A percentile compares a stretch with the other conserved stretches of the same genome.
phyloP scores from a whole-genome alignment of 179 eudicot species.

The Silene coronaria region DNA sequence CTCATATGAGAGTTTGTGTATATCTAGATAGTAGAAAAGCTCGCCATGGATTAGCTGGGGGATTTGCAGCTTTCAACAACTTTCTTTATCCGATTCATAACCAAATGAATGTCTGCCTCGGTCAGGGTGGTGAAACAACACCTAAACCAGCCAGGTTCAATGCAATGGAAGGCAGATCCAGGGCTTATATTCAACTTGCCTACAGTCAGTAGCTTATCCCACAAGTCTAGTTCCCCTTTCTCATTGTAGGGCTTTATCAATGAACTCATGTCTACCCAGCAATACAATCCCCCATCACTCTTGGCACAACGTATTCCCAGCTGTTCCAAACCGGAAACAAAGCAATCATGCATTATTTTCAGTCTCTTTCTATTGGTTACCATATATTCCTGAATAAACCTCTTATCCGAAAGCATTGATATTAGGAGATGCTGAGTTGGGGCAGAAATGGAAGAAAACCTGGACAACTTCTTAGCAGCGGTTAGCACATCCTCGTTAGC shows the following conservation, averaged over 20 bases:
- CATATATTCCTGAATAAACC: slow-evolving; percentile 40
- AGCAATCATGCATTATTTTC: slow-evolving; percentile 36
- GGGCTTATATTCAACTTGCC: slow-evolving; percentile 71
- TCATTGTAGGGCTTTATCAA: slow-evolving; percentile 53
- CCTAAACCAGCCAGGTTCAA: slow-evolving; percentile 94
- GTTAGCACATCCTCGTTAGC: slow-evolving; percentile 56
- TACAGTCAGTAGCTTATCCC: slow-evolving; percentile 60
- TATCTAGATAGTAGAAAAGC: neutral
- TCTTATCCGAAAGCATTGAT: slow-evolving; percentile 65
- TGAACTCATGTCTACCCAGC: slow-evolving; percentile 80
- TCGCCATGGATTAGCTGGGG: neutral
- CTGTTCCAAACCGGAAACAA: slow-evolving; percentile 53
- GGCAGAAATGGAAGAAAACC: slow-evolving; percentile 70
- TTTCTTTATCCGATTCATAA: slow-evolving; percentile 38
- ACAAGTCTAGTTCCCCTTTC: slow-evolving; percentile 76
- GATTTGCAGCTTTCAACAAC: slow-evolving; percentile 13
- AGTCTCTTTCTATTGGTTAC: slow-evolving; percentile 46
- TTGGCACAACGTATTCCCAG: slow-evolving; percentile 55
- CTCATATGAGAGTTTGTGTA: neutral
- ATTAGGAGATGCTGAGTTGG: slow-evolving; percentile 64
- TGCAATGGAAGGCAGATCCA: slow-evolving; percentile 76
- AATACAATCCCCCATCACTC: slow-evolving; percentile 68
- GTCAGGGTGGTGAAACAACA: slow-evolving; percentile 63
- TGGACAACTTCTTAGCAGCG: slow-evolving; percentile 56
- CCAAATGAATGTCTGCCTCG: slow-evolving; percentile 57